These are phyloP conservation scores for Rhodotorula sp. DNA, from an alignment of 1,284 basidiomycete genomes.

Conservation along the genomic window DNA sequence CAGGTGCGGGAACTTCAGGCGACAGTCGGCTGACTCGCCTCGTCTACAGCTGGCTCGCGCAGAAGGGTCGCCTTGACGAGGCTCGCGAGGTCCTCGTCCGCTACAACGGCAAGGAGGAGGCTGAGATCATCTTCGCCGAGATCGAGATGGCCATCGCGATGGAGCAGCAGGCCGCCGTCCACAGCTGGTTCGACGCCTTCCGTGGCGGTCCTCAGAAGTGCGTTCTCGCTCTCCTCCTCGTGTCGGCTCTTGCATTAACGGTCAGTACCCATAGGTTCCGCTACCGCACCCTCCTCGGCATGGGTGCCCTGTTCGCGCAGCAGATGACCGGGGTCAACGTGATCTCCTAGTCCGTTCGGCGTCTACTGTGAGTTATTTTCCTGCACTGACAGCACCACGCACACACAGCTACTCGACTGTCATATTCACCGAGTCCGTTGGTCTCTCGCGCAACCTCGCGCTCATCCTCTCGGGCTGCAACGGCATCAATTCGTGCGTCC, in stretches of 20 bases:
- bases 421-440: conserved; percentile 9
- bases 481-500: conserved; percentile 10
- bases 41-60: conserved; percentile 6
- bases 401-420: conserved; percentile 3
- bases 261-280: neutral
- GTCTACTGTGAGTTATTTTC: neutral
- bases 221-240: too few relatives aligned
- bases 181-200: conserved; percentile 13
- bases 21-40: neutral
- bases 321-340: neutral
- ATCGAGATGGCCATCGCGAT: conserved; percentile 13
- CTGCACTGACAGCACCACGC: neutral
- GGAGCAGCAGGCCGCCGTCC: conserved; percentile 1
- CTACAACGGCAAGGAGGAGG: conserved; percentile 9
- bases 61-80: neutral
- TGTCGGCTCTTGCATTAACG: too few relatives aligned
- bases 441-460: conserved; percentile 6
- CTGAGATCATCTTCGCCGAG: conserved; percentile 3
- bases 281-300: conserved; percentile 11
- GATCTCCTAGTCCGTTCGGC: neutral
- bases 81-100: neutral
- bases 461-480: conserved; percentile 11
- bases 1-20: too few relatives aligned
- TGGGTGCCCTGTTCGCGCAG: conserved; percentile 4
- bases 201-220: neutral